Base-by-base conservation (phyloP, 345 rosid species). In the Dovyalis caffra region DNA sequence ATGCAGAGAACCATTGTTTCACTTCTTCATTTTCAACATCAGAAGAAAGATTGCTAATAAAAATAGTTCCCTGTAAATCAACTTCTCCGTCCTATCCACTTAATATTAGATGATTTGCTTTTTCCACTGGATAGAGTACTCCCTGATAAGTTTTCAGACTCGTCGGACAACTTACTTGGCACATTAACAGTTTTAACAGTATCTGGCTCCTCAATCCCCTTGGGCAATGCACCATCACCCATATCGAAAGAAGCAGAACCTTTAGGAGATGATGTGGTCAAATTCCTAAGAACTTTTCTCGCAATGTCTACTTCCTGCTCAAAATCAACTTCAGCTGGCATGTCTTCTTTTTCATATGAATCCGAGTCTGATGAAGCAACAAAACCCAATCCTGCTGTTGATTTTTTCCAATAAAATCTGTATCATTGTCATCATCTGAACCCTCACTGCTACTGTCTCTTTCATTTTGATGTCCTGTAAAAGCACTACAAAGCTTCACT, bases 31-130 rank as follows among this genome's bases (percentile, higher is more conserved):
- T 79, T 26, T 77, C 88, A 75, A 85, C 78, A 63, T 91, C 97
- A 78, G 89, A 95, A n/a, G 97, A 97, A 77, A 95, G 86, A 85
- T 91, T 92, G 87, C 85, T 87, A 69, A 92, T 83, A 74, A 95
- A 95, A 85, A 92, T 60, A 49, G 96, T 91, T 82, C 86, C 86
- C 74, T 81, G 82, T 70, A 95, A 87, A 78, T 88, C 95, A 1
- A 86, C 98, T 70, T 86, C 90, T 26, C 65, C 77, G 5, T 82
- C n/a, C 90, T 2, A 34, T 67, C 77, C 79, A 85, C 73, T 83
- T 80, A 15, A 23, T 64, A 73, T 83, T 80, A 67, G 62, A 71
- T 66, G 72, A 75, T 74, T 80, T 86, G 31, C 70, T 79, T 80
- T 86, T 85, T 53, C 79, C 53, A n/a, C 62, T 82, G 66, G 91